Evolutionary conservation across 202 grass and related monocot species (phyloP), one percentile per base, ranked within the genome.

Genomic region (Schoenoplectus tabernaemontani): DNA sequence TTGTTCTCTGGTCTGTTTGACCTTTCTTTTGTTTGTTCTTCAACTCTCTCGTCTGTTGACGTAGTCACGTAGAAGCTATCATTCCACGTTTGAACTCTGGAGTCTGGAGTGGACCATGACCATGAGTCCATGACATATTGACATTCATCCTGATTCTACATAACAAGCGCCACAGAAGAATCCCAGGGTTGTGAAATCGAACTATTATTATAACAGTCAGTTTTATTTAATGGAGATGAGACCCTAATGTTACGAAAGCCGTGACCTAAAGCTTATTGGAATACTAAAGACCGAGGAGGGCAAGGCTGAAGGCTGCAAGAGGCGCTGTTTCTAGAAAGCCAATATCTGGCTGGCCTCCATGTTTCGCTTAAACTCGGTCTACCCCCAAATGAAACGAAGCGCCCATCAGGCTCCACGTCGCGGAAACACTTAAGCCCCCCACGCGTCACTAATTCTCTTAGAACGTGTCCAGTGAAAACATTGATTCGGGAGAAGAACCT

Each of bases 401-500:
- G 28, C 28, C 28, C 28, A 28, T 28, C 28, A 28, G 28, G 37
- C 37, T 59, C 57, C 6, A 59, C 57, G 20, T 59, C 19, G 20
- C 57, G 28, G 28, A 28, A 28, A 28, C 2, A 59, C 37, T 59
- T 26, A 26, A 24, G 2, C 8, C 22, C 1, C 38, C n/a, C 36
- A 48, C 37, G 43, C 48, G 69, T 74, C 43, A 53, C 33, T 16
- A 38, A 16, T 0, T 68, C 0, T 41, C 7, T 4, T 73, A 30
- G 20, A 74, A 42, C 41, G 10, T 16, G 69, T 74, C 41, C 69
- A 74, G 5, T 20, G 9, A 30, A 47, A 53, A 44, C 1, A 20
- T 20, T 56, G 51, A 2, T 56, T 56, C 5, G 17, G 17, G 67
- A 72, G 77, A 87, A 87, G 78, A 65, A 42, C 43, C 63, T 59